Conservation (phyloP, 257 asterid species). For the Ophiorrhiza pumila region DNA sequence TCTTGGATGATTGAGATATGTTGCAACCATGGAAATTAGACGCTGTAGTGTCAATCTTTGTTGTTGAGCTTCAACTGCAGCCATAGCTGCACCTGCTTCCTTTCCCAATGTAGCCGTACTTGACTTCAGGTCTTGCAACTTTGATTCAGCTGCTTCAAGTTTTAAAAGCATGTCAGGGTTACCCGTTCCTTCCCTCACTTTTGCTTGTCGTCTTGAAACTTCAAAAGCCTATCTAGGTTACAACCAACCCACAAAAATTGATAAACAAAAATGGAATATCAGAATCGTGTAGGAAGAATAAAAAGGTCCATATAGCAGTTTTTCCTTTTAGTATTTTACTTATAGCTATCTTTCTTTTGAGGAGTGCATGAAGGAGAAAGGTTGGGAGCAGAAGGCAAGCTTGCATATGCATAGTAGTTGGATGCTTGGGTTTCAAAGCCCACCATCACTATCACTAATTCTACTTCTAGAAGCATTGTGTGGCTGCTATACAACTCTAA, state of each 20-base stretch:
- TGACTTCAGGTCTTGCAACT: slow-evolving; percentile 79
- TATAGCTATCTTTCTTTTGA: not conserved
- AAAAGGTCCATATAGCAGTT: not conserved
- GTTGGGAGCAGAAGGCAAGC: not conserved
- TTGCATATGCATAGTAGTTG: not conserved
- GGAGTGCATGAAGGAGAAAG: not conserved
- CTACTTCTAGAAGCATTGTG: not conserved
- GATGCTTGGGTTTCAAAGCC: not conserved
- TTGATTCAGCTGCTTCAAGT: slow-evolving; percentile 88
- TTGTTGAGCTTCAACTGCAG: slow-evolving; percentile 98
- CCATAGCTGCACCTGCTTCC: slow-evolving; percentile 99
- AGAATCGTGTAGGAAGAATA: slow-evolving; percentile 20
- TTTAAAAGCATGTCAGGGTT: slow-evolving; percentile 81
- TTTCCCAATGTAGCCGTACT: slow-evolving; percentile 82
- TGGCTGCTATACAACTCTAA: not conserved
- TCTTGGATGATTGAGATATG: slow-evolving; percentile 1
- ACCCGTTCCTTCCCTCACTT: slow-evolving; percentile 82
- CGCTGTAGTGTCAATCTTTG: slow-evolving; percentile 92
- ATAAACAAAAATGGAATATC: slow-evolving; percentile 23
- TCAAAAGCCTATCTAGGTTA: slow-evolving; percentile 95
- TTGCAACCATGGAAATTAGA: slow-evolving; percentile 68
- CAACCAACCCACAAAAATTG: too few species aligned
- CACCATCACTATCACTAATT: not conserved
- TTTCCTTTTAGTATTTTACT: not conserved
- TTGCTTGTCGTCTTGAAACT: slow-evolving; percentile 83